Evolutionary conservation across 768 basidiomycete genomes (phyloP), one percentile per base, ranked within the genome.

Genomic region (Tricholoma terreum): DNA sequence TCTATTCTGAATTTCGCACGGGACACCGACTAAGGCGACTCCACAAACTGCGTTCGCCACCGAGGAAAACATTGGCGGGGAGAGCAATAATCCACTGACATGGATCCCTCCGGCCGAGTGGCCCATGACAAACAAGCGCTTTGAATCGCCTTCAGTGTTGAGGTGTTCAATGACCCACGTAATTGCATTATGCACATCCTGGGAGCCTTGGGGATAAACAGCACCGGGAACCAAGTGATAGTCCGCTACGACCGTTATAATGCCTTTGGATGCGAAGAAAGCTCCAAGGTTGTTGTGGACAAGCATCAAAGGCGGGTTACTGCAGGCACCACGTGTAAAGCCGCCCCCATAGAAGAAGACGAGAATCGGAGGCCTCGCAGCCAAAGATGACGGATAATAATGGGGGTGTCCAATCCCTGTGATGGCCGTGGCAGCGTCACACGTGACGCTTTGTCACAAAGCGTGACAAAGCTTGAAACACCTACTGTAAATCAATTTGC

Each of bases 31-130:
- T 30, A 68, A 40, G 30, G 57, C 58, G 17, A 66, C 49, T 10
- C 68, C 66, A 11, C 56, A 52, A 30, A 69, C 46, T 4, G 49
- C 55, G 7, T n/a, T 51, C 8, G 48, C 56, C 10, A 63, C n/a
- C 14, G 55, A 43, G 0, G 24, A 34, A 48, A 60, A 66, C 27
- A 66, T 50, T 21, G n/a, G 14, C 15, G 65, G 60, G 30, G 55
- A 61, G 52, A 68, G 52, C 1, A 68, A 38, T 27, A 60, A 42
- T 24, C 59, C 60, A 1, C 63, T 48, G 42, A 68, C 54, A 48
- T 69, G 68, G 7, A 69, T 46, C 38, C 64, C 68, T 22, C 68
- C 68, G 14, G 68, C 68, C n/a, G 68, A 69, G 58, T 69, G 68
- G 2, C 58, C 67, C 35, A 69, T 57, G 17, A 69, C 48, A 38